phyloP scores from a whole-genome alignment of 306 rosid species.

The Corylus avellana region DNA sequence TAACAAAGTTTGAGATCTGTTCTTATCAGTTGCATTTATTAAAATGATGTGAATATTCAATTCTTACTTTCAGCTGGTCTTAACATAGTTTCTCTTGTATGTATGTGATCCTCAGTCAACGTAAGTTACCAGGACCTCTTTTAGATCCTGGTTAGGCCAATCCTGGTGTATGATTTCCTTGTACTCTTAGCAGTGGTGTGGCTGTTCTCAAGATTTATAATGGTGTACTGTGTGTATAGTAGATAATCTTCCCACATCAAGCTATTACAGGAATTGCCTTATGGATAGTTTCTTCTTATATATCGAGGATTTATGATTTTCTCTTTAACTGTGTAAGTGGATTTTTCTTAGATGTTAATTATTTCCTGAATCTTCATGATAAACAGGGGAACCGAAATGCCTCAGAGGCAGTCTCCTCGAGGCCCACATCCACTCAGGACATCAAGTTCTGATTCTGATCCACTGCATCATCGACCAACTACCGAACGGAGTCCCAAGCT shows the following conservation, averaged over 20 bases:
- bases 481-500: slow-evolving; percentile 76
- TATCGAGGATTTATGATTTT: not conserved
- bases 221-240: too few species aligned
- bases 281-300: not conserved
- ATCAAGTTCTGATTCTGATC: slow-evolving; percentile 73
- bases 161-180: not conserved
- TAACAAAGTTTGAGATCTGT: not conserved
- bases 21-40: not conserved
- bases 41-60: not conserved
- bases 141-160: not conserved
- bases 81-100: not conserved
- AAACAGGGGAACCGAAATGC: slow-evolving; percentile 72
- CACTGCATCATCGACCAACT: slow-evolving; percentile 66
- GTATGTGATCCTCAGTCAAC: not conserved
- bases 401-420: slow-evolving; percentile 76
- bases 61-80: not conserved
- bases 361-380: slow-evolving; percentile 1
- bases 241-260: not conserved
- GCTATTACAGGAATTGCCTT: not conserved
- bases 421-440: slow-evolving; percentile 67
- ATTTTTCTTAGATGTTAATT: not conserved
- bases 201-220: not conserved
- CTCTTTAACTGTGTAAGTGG: not conserved
- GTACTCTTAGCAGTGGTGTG: not conserved
- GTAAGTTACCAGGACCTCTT: not conserved